Evolutionary conservation across 2,329 filamentous ascomycete genomes (phyloP).

Genomic region (Pseudocercospora pini-densiflorae): DNA sequence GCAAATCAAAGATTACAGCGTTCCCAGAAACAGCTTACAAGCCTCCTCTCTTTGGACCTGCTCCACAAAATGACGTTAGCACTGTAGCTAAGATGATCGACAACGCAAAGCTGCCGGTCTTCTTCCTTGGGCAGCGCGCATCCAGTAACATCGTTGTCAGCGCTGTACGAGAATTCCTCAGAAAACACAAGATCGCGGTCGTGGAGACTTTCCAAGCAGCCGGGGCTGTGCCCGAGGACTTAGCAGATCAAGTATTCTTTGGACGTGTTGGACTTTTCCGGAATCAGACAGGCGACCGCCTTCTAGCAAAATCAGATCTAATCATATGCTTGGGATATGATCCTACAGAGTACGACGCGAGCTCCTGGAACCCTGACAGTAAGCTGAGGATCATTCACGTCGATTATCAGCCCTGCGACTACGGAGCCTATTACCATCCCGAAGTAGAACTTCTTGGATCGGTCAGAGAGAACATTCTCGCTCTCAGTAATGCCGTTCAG

Average conservation of each 20-base stretch:
- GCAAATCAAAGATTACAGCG: constrained; percentile 45
- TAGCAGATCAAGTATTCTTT: constrained; percentile 51
- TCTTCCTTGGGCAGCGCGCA: constrained; percentile 53
- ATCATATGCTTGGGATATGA: constrained; percentile 54
- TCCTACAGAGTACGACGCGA: constrained; percentile 54
- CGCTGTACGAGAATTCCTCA: constrained; percentile 49
- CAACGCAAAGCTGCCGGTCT: constrained; percentile 45
- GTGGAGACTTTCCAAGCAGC: constrained; percentile 59
- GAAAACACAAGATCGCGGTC: constrained; percentile 49
- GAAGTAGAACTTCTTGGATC: constrained; percentile 50
- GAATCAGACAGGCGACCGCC: constrained; percentile 54
- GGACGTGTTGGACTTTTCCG: constrained; percentile 55
- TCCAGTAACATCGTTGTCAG: constrained; percentile 47
- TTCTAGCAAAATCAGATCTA: constrained; percentile 50
- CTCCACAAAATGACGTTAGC: constrained; percentile 40
- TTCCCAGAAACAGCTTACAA: constrained; percentile 47
- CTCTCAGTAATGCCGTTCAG: constrained; percentile 41
- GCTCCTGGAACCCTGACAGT: constrained; percentile 49
- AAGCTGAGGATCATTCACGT: constrained; percentile 50
- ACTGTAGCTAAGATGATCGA: constrained; percentile 43
- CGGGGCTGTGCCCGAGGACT: constrained; percentile 50
- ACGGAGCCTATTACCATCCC: constrained; percentile 49
- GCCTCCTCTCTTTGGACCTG: constrained; percentile 48
- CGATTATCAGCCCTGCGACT: constrained; percentile 48
- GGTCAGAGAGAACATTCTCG: constrained; percentile 47